Conservation (phyloP, 345 rosid genomes). For the Dimocarpus longan region DNA sequence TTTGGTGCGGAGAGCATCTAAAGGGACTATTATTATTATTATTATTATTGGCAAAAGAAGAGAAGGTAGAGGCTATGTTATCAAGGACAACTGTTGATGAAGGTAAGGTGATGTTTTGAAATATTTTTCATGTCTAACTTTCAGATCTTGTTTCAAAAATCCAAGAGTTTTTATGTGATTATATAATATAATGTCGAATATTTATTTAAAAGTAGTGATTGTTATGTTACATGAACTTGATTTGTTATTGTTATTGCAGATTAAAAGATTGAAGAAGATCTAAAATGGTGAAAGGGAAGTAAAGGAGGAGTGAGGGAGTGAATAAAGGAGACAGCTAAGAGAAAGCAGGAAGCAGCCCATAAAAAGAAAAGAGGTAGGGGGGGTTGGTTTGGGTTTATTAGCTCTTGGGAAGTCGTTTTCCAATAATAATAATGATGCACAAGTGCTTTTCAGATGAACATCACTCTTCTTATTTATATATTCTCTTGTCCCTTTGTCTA, state of each 20-base stretch:
- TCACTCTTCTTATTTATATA: constrained; percentile 16
- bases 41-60: too few relatives aligned
- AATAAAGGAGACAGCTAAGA: constrained; percentile 34
- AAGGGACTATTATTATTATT: too few relatives aligned
- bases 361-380: constrained; percentile 4
- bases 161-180: too few relatives aligned
- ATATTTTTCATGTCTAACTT: not conserved
- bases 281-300: not conserved
- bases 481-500: constrained; percentile 41
- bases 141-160: constrained; percentile 16
- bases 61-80: too few relatives aligned
- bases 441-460: constrained; percentile 22
- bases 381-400: not conserved
- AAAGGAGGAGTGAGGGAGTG: not conserved
- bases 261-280: not conserved
- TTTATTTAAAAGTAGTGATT: too few relatives aligned
- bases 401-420: constrained; percentile 57
- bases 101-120: constrained; percentile 3
- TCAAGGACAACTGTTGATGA: not conserved
- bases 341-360: not conserved
- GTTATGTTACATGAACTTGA: too few relatives aligned
- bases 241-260: not conserved
- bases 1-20: not conserved
- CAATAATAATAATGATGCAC: constrained; percentile 35
- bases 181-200: too few relatives aligned